Conservation (phyloP, 345 rosid species). For the Gossypium arboreum region DNA sequence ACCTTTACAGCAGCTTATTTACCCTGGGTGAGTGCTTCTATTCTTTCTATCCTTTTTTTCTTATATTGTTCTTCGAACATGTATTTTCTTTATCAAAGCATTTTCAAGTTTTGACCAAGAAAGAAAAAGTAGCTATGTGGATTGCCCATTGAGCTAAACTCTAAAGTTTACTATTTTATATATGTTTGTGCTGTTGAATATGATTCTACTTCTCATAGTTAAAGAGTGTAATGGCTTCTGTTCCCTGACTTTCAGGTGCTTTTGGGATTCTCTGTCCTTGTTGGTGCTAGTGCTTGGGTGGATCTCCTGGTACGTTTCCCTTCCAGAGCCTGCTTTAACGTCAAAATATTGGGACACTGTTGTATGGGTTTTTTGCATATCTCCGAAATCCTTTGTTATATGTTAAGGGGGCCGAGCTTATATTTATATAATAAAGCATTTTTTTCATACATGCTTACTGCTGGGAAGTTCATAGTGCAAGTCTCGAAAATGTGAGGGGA, state of each 20-base stretch:
- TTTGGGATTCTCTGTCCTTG: constrained; percentile 68
- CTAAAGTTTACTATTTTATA: background rate
- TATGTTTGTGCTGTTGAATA: background rate
- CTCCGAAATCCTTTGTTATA: background rate
- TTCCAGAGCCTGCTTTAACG: constrained; percentile 3
- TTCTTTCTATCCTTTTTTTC: background rate
- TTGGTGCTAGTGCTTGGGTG: constrained; percentile 86
- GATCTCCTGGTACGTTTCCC: constrained; percentile 68
- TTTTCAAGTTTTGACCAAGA: background rate
- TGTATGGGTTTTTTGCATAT: background rate
- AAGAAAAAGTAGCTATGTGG: background rate
- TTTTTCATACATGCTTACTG: background rate
- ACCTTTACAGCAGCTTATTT: constrained; percentile 93
- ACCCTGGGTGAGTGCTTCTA: constrained; percentile 74
- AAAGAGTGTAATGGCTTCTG: background rate
- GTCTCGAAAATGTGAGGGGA: background rate
- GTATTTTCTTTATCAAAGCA: background rate
- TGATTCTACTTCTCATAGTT: background rate
- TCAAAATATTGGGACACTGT: background rate
- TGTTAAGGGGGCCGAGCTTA: background rate
- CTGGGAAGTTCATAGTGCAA: background rate
- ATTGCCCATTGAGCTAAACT: background rate
- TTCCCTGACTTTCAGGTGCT: constrained; percentile 61
- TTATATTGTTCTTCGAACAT: background rate
- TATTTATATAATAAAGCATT: background rate